A percentile compares a stretch with the other conserved stretches of the same genome.
Conservation (phyloP, 805 yeast genomes). For the Candida jianshihensis region DNA sequence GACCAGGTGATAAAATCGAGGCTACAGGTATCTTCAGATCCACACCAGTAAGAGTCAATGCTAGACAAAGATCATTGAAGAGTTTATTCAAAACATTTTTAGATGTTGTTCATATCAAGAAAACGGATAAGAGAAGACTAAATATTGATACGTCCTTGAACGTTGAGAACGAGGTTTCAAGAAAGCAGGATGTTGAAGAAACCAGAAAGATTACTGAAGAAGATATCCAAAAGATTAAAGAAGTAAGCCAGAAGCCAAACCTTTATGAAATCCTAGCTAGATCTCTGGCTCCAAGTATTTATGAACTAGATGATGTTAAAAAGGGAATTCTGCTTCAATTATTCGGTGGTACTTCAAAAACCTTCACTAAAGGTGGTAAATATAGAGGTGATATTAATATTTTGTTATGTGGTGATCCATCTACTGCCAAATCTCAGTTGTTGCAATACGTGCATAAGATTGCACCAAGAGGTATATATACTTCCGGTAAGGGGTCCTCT, state of each 20-base stretch:
- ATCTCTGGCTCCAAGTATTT: slow-evolving; percentile 94
- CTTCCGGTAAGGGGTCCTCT: slow-evolving; percentile 98
- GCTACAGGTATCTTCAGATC: slow-evolving; percentile 94
- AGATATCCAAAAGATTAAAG: slow-evolving; percentile 59
- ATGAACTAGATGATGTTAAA: slow-evolving; percentile 93
- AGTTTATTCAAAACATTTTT: slow-evolving; percentile 85
- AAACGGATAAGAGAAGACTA: slow-evolving; percentile 73
- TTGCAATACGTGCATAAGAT: slow-evolving; percentile 93
- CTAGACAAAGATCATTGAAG: slow-evolving; percentile 78
- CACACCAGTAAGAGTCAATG: slow-evolving; percentile 81
- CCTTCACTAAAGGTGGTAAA: slow-evolving; percentile 82
- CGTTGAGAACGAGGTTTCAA: slow-evolving; percentile 37
- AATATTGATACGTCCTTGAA: slow-evolving; percentile 73
- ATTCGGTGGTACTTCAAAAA: slow-evolving; percentile 93
- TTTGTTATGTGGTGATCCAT: slow-evolving; percentile 94
- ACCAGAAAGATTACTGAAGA: slow-evolving; percentile 58
- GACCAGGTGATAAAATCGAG: slow-evolving; percentile 96
- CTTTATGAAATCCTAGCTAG: slow-evolving; percentile 80
- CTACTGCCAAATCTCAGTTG: slow-evolving; percentile 93
- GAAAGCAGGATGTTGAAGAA: slow-evolving; percentile 71
- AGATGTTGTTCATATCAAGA: slow-evolving; percentile 89
- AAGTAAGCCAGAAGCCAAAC: slow-evolving; percentile 62
- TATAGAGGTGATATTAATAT: slow-evolving; percentile 95
- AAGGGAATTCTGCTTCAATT: slow-evolving; percentile 89
- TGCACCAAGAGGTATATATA: slow-evolving; percentile 96